Conservation (phyloP, 2,329 filamentous ascomycete species). For the Arachnomyces sp. region DNA sequence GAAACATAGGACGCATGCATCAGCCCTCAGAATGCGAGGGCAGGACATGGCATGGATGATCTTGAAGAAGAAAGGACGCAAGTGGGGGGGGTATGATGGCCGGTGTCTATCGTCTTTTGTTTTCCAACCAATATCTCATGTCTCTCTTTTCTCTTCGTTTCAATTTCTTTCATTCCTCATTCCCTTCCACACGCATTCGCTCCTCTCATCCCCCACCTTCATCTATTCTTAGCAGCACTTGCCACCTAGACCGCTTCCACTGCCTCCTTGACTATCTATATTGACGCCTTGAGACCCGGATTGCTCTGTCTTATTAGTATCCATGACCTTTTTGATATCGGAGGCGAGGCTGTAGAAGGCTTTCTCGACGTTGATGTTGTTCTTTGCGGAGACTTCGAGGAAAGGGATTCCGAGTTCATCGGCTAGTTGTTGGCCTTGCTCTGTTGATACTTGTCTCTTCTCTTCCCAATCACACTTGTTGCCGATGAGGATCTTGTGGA, state of each 20-base stretch:
- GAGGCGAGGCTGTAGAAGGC: conserved; percentile 91
- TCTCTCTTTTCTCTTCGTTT: too few species aligned
- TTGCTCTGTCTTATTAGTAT: conserved; percentile 72
- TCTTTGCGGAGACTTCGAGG: conserved; percentile 96
- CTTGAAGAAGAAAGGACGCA: conserved; percentile 4
- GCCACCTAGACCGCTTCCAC: conserved; percentile 45
- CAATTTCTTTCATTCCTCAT: too few species aligned
- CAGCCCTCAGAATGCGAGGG: too few species aligned
- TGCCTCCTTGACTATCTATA: conserved; percentile 53
- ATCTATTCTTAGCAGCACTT: conserved; percentile 62
- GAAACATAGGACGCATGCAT: too few species aligned
- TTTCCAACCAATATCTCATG: background rate
- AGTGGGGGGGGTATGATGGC: background rate
- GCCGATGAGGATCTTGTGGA: conserved; percentile 98
- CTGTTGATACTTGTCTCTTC: conserved; percentile 87
- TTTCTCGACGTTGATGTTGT: conserved; percentile 99
- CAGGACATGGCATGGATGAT: too few species aligned
- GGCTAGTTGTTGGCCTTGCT: conserved; percentile 85
- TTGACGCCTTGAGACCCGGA: conserved; percentile 54
- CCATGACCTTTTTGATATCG: conserved; percentile 98
- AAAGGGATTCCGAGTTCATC: conserved; percentile 96
- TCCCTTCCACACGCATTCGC: too few species aligned
- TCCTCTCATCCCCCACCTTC: too few species aligned
- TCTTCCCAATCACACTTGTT: conserved; percentile 99
- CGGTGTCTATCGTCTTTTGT: too few species aligned